Base-by-base conservation (phyloP, 2,329 filamentous ascomycete genomes). In the Chalaropsis thielavioides region DNA sequence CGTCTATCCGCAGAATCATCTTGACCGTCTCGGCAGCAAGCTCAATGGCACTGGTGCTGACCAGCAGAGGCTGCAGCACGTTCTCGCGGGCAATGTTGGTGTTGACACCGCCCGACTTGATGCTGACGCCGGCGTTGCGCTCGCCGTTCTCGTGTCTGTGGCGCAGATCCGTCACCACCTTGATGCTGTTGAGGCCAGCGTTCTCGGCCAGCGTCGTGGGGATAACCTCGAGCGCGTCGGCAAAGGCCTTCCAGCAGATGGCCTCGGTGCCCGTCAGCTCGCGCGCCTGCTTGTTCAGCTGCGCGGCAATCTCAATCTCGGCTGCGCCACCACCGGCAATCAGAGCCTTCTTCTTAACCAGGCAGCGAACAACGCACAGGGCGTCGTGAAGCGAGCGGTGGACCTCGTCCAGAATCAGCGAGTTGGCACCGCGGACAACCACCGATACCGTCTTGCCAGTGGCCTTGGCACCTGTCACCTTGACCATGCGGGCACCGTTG, bases 261-360 rank as follows among this genome's bases (percentile, higher is more conserved):
- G 91, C 86, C 76, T 99, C 94, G 4, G 94, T 96, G 67, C 95
- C 95, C 0, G 87, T 86, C 67, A 96, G 81, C 71, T 87, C 85
- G 70, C 92, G 88, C 8, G 92, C 85, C 73, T 89, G 88, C 76
- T 89, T 87, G 66, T 88, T 85, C 41, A 99, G 83, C 72, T 90
- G 83, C 64, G 94, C 88, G 24, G 94, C 90, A 71, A 99, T 92
- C 77, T 97, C 92, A 72, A 97, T 95, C 77, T 99, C 94, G 31
- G 94, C 90, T 1, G 94, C 94, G 74, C 94, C 94, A 72, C 94
- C 94, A 75, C 94, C 94, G 15, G 95, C 92, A 71, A 99, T 95
- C 66, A 99, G 84, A n/a, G 94, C 94, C 79, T 95, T 95, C 85
- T 97, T 99, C 85, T 99, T 99, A 70, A 99, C 94, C 68, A 99